Evolutionary conservation across 2,329 filamentous ascomycete genomes (phyloP), one percentile per base, ranked within the genome.

Genomic region (Verticillium isaacii): DNA sequence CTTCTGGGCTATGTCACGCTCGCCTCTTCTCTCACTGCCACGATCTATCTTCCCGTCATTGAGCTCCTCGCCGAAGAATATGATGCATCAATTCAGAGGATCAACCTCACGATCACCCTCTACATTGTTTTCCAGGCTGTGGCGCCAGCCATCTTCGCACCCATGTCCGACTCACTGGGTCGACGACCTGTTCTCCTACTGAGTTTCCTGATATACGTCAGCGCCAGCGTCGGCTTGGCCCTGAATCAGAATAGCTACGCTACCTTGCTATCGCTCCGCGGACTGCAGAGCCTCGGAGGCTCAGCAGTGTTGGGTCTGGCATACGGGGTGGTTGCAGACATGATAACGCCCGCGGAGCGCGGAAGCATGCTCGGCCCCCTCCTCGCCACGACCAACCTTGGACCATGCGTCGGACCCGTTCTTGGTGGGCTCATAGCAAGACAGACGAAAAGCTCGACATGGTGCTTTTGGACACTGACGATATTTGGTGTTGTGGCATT

Each of bases 251-350:
- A 71, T 7, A 77, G 71, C 63, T 83, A 78, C 63, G 71, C 74
- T 0, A 74, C 78, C 0, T 70, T 87, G 14, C 63, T 86, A 11
- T 70, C 83, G 2, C 68, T 86, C 14, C 73, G 84, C 8, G 79
- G 78, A 65, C 62, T 86, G 4, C 84, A 87, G 64, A 82, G 78
- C 55, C 73, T 78, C 0, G 84, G 85, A 0, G 29, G 29, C 29
- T 29, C 29, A 82, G 79, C 63, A 82, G 80, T 37, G 82, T 82
- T 6, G 86, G 84, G 0, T 77, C 87, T 32, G 80, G 86, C 0
- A 74, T 67, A 69, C 2, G 86, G 80, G 0, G 80, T 88, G 0
- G 80, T 89, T 3, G 82, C 81, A 1, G 87, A 89, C 66, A 76
- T 88, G 3, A 80, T 81, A 0, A 85, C 83, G 0, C 78, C 79